phyloP scores from a whole-genome alignment of 225 moss, liverwort and hornwort genomes.

The Neckera pumila region DNA sequence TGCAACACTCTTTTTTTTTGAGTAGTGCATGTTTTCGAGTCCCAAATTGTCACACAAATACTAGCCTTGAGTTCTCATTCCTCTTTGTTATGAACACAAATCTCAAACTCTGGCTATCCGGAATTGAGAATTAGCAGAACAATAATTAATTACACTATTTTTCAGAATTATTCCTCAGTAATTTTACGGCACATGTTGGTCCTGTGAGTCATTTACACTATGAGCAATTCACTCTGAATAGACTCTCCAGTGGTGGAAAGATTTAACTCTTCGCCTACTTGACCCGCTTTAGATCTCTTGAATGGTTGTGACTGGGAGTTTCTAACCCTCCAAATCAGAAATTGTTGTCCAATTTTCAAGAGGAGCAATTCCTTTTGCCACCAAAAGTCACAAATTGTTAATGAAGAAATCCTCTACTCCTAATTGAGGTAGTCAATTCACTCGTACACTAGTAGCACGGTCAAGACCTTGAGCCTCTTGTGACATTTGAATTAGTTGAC shows the following conservation, averaged over 20 bases:
- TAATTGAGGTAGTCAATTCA: background rate
- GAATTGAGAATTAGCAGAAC: background rate
- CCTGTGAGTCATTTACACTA: background rate
- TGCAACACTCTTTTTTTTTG: background rate
- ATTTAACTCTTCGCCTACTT: slow-evolving; percentile 5
- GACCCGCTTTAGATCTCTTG: slow-evolving; percentile 9
- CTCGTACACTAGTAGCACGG: background rate
- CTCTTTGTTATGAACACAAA: background rate
- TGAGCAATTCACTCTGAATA: background rate
- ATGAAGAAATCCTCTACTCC: background rate
- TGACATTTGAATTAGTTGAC: background rate
- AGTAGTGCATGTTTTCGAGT: background rate
- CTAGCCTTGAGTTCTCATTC: background rate
- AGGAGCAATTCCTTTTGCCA: background rate
- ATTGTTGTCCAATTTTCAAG: background rate
- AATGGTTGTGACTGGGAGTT: background rate
- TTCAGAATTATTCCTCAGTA: background rate
- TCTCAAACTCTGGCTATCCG: background rate
- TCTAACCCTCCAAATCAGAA: slow-evolving; percentile 9
- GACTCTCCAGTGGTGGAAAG: background rate
- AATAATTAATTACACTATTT: background rate
- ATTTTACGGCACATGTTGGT: background rate
- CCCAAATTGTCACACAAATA: background rate
- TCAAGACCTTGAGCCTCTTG: background rate
- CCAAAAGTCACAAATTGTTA: background rate